Conservation (phyloP, 371 early-diverging fungal genomes). For the Apophysomyces sp. region DNA sequence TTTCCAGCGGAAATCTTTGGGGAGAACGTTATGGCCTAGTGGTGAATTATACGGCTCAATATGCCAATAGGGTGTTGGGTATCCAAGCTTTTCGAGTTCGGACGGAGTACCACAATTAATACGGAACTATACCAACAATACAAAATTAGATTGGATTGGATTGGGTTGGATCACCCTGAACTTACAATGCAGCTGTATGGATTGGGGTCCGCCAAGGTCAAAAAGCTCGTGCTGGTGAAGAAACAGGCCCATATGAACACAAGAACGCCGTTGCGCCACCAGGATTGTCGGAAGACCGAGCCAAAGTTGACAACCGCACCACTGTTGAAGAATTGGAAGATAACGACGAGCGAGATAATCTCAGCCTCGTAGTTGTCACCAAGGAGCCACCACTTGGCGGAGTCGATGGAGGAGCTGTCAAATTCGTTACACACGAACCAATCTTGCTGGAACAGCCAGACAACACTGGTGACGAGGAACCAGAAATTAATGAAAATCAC, state of each 20-base stretch:
- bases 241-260: conserved; percentile 53
- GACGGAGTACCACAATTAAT: conserved; percentile 73
- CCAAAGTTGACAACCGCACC: conserved; percentile 74
- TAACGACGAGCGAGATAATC: conserved; percentile 54
- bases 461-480: conserved; percentile 54
- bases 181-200: conserved; percentile 58
- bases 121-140: conserved; percentile 54
- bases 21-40: conserved; percentile 70
- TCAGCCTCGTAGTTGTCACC: conserved; percentile 79
- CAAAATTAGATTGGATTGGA: neutral
- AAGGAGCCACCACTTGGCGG: conserved; percentile 76
- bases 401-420: conserved; percentile 61
- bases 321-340: conserved; percentile 66
- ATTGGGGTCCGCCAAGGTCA: conserved; percentile 71
- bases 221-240: conserved; percentile 49
- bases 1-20: conserved; percentile 59
- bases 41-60: conserved; percentile 61
- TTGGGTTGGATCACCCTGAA: neutral
- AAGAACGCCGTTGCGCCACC: conserved; percentile 64
- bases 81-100: conserved; percentile 49
- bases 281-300: conserved; percentile 57
- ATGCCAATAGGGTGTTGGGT: conserved; percentile 46
- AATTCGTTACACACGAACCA: conserved; percentile 80
- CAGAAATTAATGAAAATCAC: conserved; percentile 66
- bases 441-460: conserved; percentile 62